Conservation (phyloP, 2,329 filamentous ascomycete genomes). For the Diatrype stigma region DNA sequence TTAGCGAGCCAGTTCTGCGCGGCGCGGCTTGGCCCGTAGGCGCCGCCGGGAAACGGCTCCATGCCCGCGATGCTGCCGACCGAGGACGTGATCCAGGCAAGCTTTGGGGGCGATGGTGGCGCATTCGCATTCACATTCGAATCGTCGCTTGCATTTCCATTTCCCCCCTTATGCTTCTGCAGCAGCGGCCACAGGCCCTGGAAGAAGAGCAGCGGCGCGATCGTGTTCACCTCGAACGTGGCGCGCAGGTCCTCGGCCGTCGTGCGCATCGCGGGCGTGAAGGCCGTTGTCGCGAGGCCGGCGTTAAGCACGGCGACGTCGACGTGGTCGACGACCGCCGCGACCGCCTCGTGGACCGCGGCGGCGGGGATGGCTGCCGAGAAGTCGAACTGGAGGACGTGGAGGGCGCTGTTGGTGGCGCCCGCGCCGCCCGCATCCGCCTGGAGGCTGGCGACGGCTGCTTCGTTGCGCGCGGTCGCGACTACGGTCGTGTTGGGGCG, state of each 20-base stretch:
- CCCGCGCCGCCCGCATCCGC: constrained; percentile 11
- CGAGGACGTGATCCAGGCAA: constrained; percentile 32
- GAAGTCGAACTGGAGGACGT: constrained; percentile 35
- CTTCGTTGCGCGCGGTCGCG: constrained; percentile 31
- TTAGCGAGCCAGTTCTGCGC: constrained; percentile 31
- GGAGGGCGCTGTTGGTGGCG: constrained; percentile 24
- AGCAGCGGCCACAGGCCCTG: constrained; percentile 35
- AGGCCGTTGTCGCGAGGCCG: constrained; percentile 28
- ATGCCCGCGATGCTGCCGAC: constrained; percentile 30
- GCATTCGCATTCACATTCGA: no score
- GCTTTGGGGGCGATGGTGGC: constrained; percentile 25
- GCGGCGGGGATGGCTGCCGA: constrained; percentile 19
- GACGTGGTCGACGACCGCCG: constrained; percentile 27
- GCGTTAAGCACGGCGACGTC: constrained; percentile 52
- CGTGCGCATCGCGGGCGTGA: constrained; percentile 25
- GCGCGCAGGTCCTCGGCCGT: constrained; percentile 30
- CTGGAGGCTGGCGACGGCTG: constrained; percentile 11
- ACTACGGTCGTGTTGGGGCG: constrained; percentile 50
- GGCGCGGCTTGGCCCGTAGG: constrained; percentile 33
- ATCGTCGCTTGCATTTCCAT: no score
- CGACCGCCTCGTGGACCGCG: constrained; percentile 25
- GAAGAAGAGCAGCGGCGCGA: constrained; percentile 32
- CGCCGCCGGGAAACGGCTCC: constrained; percentile 27
- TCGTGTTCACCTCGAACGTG: constrained; percentile 41
- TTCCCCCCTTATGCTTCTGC: constrained; percentile 9